Percentiles rank a stretch among this genome's conserved stretches.
Evolutionary conservation across 148 eudicot species (phyloP).

Genomic region (Rhododendron simsii): DNA sequence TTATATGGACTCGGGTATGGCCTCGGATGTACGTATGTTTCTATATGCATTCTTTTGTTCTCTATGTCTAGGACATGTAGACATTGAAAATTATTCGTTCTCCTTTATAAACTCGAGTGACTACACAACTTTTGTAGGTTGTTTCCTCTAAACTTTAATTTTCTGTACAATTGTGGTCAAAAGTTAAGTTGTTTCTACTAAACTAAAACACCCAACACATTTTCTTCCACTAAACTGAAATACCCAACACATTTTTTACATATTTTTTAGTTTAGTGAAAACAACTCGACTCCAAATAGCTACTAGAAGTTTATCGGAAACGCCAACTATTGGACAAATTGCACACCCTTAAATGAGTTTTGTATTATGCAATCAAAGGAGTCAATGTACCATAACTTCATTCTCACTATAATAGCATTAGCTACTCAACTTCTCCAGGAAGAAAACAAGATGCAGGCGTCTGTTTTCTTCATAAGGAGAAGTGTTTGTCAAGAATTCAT

Average conservation of each 20-base stretch:
- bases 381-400: not conserved
- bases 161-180: no score
- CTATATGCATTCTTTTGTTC: not conserved
- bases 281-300: no score
- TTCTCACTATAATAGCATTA: not conserved
- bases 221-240: no score
- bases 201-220: no score
- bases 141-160: no score
- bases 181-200: no score
- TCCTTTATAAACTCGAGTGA: not conserved
- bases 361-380: not conserved
- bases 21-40: not conserved
- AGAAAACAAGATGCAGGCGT: not conserved
- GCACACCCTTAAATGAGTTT: not conserved
- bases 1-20: not conserved
- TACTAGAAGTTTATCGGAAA: no score
- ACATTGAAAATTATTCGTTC: not conserved
- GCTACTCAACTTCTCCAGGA: not conserved
- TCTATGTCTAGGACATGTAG: not conserved
- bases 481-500: not conserved
- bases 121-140: not conserved
- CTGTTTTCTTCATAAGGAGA: not conserved
- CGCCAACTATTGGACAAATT: not conserved
- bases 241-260: no score
- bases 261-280: no score